Evolutionary conservation across 345 rosid species (phyloP).

Genomic region (Noccaea bulbosa): DNA sequence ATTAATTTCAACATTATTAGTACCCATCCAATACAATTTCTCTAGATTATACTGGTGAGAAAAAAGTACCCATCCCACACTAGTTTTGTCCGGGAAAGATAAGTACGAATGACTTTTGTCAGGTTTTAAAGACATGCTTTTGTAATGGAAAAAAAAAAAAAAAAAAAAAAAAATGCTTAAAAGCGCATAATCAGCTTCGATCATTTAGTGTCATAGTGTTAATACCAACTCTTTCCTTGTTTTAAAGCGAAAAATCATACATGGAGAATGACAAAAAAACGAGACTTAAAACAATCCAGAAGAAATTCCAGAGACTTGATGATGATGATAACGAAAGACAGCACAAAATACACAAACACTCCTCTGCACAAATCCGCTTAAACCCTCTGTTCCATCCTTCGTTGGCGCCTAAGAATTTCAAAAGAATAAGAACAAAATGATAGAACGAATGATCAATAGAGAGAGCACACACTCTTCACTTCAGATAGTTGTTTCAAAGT

Average conservation of each 20-base stretch:
- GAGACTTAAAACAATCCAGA: slow-evolving; percentile 20
- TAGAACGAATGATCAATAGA: not conserved
- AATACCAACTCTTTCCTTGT: slow-evolving; percentile 23
- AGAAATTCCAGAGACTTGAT: slow-evolving; percentile 29
- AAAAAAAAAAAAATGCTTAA: not conserved
- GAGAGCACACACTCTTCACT: not conserved
- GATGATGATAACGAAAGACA: slow-evolving; percentile 18
- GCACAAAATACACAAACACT: slow-evolving; percentile 28
- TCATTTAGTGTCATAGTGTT: not conserved
- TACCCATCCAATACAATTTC: too few relatives aligned
- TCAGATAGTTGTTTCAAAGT: slow-evolving; percentile 6
- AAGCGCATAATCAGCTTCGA: slow-evolving; percentile 12
- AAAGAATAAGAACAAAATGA: not conserved
- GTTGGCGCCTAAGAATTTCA: not conserved
- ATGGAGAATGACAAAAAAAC: slow-evolving; percentile 1
- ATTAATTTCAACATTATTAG: too few relatives aligned
- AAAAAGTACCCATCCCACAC: not conserved
- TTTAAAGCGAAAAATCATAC: slow-evolving; percentile 29
- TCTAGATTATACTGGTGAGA: too few relatives aligned
- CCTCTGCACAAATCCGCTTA: slow-evolving; percentile 36
- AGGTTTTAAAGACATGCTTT: not conserved
- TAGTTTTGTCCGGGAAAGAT: not conserved
- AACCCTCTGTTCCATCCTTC: slow-evolving; percentile 28
- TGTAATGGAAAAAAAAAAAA: too few relatives aligned
- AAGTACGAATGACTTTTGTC: not conserved